These are phyloP conservation scores for Melastoma malabathricum DNA, from an alignment of 345 rosid genomes.

Conservation along the genomic window DNA sequence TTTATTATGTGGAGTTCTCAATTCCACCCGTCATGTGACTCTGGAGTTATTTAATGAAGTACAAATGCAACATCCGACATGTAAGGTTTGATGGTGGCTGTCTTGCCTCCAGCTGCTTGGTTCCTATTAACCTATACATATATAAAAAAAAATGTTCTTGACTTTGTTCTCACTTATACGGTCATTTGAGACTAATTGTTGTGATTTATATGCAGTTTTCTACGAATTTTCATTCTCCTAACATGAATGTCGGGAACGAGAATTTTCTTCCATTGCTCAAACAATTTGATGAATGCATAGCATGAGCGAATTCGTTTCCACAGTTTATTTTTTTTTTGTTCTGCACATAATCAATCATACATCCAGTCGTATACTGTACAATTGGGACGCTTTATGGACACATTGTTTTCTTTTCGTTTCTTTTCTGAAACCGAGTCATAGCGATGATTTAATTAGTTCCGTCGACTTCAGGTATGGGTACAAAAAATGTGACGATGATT, in stretches of 20 bases:
- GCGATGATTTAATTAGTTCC: slow-evolving; percentile 41
- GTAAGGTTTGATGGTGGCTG: slow-evolving; percentile 73
- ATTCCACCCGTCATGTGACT: too few species aligned
- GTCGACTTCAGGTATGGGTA: slow-evolving; percentile 75
- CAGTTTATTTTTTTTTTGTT: neutral
- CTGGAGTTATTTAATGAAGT: slow-evolving; percentile 66
- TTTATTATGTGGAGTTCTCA: too few species aligned
- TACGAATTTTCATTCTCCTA: slow-evolving; percentile 45
- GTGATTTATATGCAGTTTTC: too few species aligned
- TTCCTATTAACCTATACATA: too few species aligned
- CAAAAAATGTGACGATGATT: neutral
- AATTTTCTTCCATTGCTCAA: slow-evolving; percentile 81
- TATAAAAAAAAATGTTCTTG: neutral
- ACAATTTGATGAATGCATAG: slow-evolving; percentile 85
- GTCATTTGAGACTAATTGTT: too few species aligned
- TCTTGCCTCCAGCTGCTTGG: slow-evolving; percentile 14
- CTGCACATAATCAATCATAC: slow-evolving; percentile 2
- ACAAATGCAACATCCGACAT: slow-evolving; percentile 89
- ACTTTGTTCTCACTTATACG: too few species aligned
- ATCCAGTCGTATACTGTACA: neutral
- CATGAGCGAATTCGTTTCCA: slow-evolving; percentile 37
- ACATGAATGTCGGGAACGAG: slow-evolving; percentile 63
- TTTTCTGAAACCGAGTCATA: too few species aligned
- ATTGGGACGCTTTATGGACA: neutral
- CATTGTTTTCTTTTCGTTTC: too few species aligned